Conservation (phyloP, 2,329 filamentous ascomycete genomes). For the Cercospora sp. region DNA sequence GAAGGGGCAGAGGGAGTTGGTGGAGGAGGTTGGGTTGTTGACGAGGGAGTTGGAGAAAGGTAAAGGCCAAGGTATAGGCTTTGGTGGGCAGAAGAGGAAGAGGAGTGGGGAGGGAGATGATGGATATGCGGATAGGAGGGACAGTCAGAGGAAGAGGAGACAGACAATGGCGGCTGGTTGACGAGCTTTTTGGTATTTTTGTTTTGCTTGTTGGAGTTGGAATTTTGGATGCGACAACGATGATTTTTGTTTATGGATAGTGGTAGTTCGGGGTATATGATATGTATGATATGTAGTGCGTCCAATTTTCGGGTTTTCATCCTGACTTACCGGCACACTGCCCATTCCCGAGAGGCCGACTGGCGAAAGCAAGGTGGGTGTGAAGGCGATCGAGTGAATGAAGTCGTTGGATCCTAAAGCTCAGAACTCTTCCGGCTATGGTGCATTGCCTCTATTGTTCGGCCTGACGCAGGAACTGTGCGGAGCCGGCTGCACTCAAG, state of each 20-base stretch:
- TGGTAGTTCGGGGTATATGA: too few relatives aligned
- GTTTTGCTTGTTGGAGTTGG: neutral
- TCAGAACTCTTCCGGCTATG: too few relatives aligned
- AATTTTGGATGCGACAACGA: neutral
- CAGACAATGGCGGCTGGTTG: neutral
- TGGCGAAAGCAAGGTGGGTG: too few relatives aligned
- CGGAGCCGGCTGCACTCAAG: neutral
- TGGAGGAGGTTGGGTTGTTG: neutral
- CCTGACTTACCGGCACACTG: neutral
- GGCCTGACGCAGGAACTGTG: neutral
- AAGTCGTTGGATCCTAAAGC: too few relatives aligned
- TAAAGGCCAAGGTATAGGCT: too few relatives aligned
- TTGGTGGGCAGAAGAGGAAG: neutral
- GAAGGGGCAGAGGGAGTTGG: neutral
- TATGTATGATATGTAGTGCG: too few relatives aligned
- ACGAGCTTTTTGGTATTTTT: neutral
- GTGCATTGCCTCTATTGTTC: too few relatives aligned
- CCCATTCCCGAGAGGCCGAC: neutral
- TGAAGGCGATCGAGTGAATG: too few relatives aligned
- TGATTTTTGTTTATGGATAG: too few relatives aligned
- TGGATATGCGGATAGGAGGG: neutral
- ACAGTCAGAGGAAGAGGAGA: neutral
- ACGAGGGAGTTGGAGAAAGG: conserved; percentile 1
- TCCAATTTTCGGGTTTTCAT: too few relatives aligned
- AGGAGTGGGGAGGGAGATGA: neutral